Evolutionary conservation across 805 yeast species (phyloP), one percentile per base, ranked within the genome.

Genomic region (Millerozyma miso): DNA sequence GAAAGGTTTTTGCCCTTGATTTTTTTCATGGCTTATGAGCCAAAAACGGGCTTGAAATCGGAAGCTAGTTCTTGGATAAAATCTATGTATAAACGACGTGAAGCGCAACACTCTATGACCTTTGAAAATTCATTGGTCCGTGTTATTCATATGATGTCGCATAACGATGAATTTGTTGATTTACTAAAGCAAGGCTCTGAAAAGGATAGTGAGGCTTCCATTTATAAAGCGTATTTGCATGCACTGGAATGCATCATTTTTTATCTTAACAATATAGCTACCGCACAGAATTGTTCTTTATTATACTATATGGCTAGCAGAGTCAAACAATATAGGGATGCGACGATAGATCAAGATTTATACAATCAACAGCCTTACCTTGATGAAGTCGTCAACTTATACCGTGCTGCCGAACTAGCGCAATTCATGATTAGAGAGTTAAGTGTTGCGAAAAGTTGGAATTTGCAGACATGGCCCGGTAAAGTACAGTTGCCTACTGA

Each of bases 401-500:
- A 87, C 54, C 60, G 80, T 33, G 67, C 87, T 10, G 76, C 95
- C 1, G 97, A 89, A 52, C 60, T 89, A 33, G 70, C 88, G 1
- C 95, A 86, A 58, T 61, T 85, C 44, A 65, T 79, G 4, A 69
- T 88, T 37, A 76, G 81, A 42, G 79, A 76, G 43, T 63, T 79
- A 18, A 77, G 82, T 35, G 81, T 76, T 18, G 54, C 63, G 18
- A 80, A 74, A 52, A 73, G 71, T 36, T 88, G 96, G 95, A 75
- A 76, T 17, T 68, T 85, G 43, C 77, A 82, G 18, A 80, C 89
- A 0, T 89, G 90, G 80, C 95, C 96, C 0, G 95, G 91, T 1
- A 85, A 83, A 52, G 60, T 85, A 14, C 76, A 78, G 15, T 59
- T 88, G 15, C 83, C 91, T 0, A 62, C 72, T n/a, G 96, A 88